Base-by-base conservation (phyloP, 164 flowering plant species). In the Macadamia integrifolia region DNA sequence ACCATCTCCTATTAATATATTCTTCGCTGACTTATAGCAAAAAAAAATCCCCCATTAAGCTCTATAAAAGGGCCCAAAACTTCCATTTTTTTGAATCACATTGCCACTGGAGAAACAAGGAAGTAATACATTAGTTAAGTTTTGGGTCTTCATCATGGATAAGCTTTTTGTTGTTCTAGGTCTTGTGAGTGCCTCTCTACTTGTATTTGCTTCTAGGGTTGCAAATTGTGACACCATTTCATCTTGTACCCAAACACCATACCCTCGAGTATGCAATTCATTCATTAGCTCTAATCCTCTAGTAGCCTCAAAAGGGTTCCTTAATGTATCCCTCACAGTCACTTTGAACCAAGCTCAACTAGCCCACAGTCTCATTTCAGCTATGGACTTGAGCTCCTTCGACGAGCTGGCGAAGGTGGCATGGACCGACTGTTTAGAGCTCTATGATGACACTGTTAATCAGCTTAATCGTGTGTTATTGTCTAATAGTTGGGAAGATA, bases 231-330 rank as follows among this genome's bases (percentile, higher is more conserved):
- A 2, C 5, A 35, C 40, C 40, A 35, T 35, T 50, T 71, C 72
- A 23, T 66, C 82, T 50, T 87, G 92, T 55, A 70, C 17, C 80
- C 86, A 86, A 75, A 84, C 89, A 23, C 89, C 88, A 58, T 76
- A 83, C n/a, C 92, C 92, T 35, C 72, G 81, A 66, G 50, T 78
- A 2, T 87, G 92, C 73, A 56, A 65, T 56, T 67, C 83, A 52
- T 70, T 68, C 71, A 60, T 80, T 15, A 63, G 9, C 40, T 40
- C 55, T 71, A 35, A 2, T 35, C 5, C 40, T 35, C 5, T 35
- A 35, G 40, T 35, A 2, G 3, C 40, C 40, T 35, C 40, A 35
- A 35, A 35, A 35, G 40, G 40, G 40, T 35, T 35, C 3, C 40
- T 2, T 35, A 5, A 5, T 35, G 40, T 35, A 35, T 0, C 64